Percentiles rank a stretch among this genome's conserved stretches.
phyloP scores from a whole-genome alignment of 129 eudicot species.

The Logfia minima region DNA sequence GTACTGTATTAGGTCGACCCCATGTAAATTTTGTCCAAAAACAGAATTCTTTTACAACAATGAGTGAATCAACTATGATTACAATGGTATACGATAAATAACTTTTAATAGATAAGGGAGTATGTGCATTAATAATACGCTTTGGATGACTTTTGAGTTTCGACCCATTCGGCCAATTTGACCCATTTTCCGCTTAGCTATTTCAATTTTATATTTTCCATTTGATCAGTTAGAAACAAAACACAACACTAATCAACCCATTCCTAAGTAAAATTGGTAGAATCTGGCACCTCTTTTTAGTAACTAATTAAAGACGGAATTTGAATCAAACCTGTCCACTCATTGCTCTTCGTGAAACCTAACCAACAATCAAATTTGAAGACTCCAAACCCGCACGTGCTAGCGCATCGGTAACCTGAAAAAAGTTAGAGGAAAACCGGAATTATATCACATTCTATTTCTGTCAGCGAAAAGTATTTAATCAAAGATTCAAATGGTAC shows the following conservation, averaged over 20 bases:
- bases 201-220: background rate
- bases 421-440: background rate
- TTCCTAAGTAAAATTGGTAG: background rate
- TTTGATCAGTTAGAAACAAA: background rate
- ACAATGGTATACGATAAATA: background rate
- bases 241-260: background rate
- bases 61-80: background rate
- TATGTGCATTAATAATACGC: background rate
- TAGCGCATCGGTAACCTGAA: conserved; percentile 74
- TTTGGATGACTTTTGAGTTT: background rate
- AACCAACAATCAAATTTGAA: conserved; percentile 83
- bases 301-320: background rate
- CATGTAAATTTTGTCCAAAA: background rate
- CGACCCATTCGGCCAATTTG: background rate
- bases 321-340: conserved; percentile 74
- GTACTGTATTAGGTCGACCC: background rate
- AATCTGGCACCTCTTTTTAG: background rate
- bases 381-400: conserved; percentile 87
- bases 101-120: background rate
- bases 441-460: too few relatives aligned
- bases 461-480: background rate
- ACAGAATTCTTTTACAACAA: background rate
- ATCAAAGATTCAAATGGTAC: background rate
- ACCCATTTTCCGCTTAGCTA: background rate
- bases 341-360: conserved; percentile 90